A percentile compares a stretch with the other conserved stretches of the same genome.
Evolutionary conservation across 108 stramenopile species (phyloP).

Genomic region (Fragilaria radians): DNA sequence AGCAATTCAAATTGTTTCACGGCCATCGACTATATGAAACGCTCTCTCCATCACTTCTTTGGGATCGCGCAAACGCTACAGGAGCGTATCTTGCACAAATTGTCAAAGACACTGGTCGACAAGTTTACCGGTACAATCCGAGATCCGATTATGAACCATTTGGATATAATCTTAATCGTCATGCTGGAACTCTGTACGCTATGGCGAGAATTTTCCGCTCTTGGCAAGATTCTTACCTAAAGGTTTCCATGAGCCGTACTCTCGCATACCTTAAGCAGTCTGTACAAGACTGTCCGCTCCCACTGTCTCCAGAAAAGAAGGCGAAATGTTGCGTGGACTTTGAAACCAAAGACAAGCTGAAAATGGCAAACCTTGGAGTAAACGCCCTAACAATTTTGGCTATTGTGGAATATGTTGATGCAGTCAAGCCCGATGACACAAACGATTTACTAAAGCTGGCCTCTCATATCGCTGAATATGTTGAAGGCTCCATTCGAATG

Average conservation of each 20-base stretch:
- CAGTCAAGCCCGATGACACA: neutral
- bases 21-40: neutral
- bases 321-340: conserved; percentile 3
- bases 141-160: neutral
- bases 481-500: neutral
- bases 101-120: neutral
- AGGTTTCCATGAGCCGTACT: neutral
- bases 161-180: neutral
- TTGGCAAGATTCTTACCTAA: neutral
- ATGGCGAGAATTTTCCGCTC: conserved; percentile 1
- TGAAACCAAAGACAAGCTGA: neutral
- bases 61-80: neutral
- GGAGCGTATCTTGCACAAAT: conserved; percentile 1
- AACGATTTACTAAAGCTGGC: neutral
- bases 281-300: neutral
- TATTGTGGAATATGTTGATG: conserved; percentile 2
- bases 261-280: neutral
- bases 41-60: neutral
- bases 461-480: neutral
- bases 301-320: neutral
- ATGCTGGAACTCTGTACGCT: neutral
- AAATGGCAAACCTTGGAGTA: neutral
- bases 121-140: neutral
- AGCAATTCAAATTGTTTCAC: neutral
- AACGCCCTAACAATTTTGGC: conserved; percentile 1